A percentile compares a stretch with the other conserved stretches of the same genome.
These are phyloP conservation scores for Neofusicoccum laricinum DNA, from an alignment of 2,329 filamentous ascomycete species.

Conservation along the genomic window DNA sequence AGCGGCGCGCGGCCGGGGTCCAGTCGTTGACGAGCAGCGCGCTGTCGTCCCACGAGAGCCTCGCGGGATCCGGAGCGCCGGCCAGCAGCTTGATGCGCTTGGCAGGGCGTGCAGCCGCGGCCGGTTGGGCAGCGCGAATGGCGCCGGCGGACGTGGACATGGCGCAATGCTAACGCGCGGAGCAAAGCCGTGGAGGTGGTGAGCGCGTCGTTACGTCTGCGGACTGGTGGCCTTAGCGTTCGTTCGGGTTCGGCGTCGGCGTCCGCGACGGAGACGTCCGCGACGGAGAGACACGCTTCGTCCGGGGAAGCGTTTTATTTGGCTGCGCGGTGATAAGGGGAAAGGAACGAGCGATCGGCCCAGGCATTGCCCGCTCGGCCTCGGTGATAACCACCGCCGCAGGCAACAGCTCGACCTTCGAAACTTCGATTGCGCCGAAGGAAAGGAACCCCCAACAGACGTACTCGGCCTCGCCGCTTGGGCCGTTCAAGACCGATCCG, in stretches of 20 bases:
- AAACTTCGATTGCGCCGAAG: neutral
- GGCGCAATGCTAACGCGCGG: neutral
- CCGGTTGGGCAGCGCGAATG: neutral
- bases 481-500: too few species aligned
- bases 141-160: neutral
- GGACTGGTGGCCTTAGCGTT: neutral
- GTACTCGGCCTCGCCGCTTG: too few species aligned
- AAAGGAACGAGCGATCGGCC: neutral
- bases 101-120: neutral
- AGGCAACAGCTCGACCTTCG: neutral
- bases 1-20: conserved; percentile 39
- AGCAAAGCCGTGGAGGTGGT: neutral
- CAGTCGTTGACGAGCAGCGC: conserved; percentile 50
- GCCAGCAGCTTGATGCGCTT: conserved; percentile 49
- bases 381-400: neutral
- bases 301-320: neutral
- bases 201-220: too few species aligned
- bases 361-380: conserved; percentile 3
- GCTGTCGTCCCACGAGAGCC: conserved; percentile 54
- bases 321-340: neutral
- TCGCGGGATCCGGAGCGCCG: conserved; percentile 58
- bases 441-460: too few species aligned
- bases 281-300: neutral
- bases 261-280: neutral
- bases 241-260: neutral